These are phyloP conservation scores for Carex littledalei DNA, from an alignment of 176 grass and related monocot genomes.

Conservation along the genomic window DNA sequence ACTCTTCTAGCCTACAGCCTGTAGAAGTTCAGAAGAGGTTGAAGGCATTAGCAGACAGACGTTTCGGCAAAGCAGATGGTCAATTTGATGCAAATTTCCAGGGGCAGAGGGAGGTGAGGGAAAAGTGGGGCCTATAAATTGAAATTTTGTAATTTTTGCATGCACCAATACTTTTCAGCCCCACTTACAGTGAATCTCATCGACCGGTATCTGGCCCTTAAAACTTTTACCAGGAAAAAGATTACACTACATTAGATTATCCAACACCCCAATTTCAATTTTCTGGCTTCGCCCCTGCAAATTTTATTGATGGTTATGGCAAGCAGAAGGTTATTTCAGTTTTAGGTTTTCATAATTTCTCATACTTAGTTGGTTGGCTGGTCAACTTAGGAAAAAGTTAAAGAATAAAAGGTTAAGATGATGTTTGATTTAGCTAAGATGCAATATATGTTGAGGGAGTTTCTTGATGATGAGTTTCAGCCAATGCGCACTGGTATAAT, in stretches of 20 bases:
- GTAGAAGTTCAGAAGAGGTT: conserved; percentile 87
- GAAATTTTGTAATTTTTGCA: no score
- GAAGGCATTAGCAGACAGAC: conserved; percentile 72
- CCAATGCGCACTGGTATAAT: neutral
- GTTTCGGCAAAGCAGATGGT: conserved; percentile 49
- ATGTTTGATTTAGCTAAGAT: neutral
- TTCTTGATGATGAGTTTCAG: neutral
- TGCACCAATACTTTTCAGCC: no score
- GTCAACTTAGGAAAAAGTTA: neutral
- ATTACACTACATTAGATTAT: no score
- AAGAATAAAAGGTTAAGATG: neutral
- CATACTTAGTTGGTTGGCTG: neutral
- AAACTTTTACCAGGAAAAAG: no score
- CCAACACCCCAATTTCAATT: no score
- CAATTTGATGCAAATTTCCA: conserved; percentile 49
- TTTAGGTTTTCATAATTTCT: neutral
- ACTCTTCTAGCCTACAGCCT: conserved; percentile 67
- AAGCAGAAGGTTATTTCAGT: conserved; percentile 56
- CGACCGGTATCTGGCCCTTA: no score
- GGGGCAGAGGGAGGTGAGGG: no score
- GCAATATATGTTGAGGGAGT: neutral
- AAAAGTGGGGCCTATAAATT: no score
- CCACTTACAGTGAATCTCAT: no score
- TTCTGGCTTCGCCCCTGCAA: neutral
- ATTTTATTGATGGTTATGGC: conserved; percentile 41